Conservation (phyloP, 257 asterid species). For the Cynanchum wilfordii region DNA sequence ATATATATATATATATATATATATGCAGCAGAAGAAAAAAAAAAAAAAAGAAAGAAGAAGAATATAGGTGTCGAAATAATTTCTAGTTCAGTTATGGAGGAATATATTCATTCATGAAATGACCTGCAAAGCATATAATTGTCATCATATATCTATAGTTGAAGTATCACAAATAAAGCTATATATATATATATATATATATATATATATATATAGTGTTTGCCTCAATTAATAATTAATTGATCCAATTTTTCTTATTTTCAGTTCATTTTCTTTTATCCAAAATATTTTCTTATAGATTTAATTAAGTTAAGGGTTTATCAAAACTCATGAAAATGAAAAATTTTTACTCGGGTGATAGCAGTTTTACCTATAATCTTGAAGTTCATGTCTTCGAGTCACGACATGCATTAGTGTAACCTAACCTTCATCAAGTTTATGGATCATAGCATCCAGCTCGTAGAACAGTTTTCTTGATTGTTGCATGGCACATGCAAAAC, state of each 20-base stretch:
- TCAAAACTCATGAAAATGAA: too few relatives aligned
- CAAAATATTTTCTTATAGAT: too few relatives aligned
- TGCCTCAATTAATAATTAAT: too few relatives aligned
- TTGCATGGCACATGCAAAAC: conserved; percentile 58
- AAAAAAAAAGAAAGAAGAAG: not conserved
- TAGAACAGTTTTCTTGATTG: conserved; percentile 57
- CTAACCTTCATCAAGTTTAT: conserved; percentile 62
- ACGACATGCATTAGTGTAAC: too few relatives aligned
- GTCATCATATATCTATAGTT: not conserved
- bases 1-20: not conserved
- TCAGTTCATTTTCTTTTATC: too few relatives aligned
- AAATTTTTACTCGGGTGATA: too few relatives aligned
- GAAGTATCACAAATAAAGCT: not conserved
- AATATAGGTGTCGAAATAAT: conserved; percentile 4
- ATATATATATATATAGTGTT: too few relatives aligned
- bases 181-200: too few relatives aligned
- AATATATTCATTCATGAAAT: conserved; percentile 24
- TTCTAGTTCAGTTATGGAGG: conserved; percentile 7
- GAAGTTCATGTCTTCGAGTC: too few relatives aligned
- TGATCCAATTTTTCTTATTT: too few relatives aligned
- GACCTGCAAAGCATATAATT: conserved; percentile 11
- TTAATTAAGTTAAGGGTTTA: too few relatives aligned
- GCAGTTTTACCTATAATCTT: too few relatives aligned
- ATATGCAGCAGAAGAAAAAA: not conserved
- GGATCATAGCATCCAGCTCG: conserved; percentile 69